Base-by-base conservation (phyloP, 1,139 yeast species). In the Taphrina betulina region DNA sequence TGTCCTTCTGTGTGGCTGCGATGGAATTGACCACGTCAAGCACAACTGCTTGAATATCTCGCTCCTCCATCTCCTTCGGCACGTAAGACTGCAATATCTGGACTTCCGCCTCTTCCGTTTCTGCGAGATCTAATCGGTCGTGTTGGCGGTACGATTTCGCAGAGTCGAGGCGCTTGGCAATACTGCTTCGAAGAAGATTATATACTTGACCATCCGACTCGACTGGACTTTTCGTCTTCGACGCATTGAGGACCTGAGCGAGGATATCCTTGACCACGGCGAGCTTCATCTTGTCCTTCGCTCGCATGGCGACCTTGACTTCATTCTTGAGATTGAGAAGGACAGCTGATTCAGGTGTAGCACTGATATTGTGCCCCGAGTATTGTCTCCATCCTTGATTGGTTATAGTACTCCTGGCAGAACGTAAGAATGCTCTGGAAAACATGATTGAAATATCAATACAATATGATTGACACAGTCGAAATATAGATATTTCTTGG, bases 121-220 rank as follows among this genome's bases (percentile, higher is more conserved):
- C 58, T 5, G 58, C 53, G 12, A 55, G 40, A 33, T 55, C 58
- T 19, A 28, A 24, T 20, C 58, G 45, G 12, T 42, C 54, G 36
- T 50, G 55, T 10, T 34, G 26, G n/a, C 53, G 44, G 35, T 29
- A 55, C 17, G 43, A 40, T 19, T 43, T 40, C n/a, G 54, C 54
- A 14, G 58, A 38, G 14, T 55, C 55, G 16, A 34, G 38, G 19
- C 54, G 40, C 41, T 55, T 55, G 12, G 48, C 44, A 2, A 51
- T 42, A 29, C 51, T 42, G 33, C 52, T 48, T 19, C 52, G 42
- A 17, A 55, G 34, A 12, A 55, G 16, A 16, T 37, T 38, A 33
- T 31, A 26, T 23, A 55, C 52, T n/a, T 41, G 50, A 8, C 35
- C 17, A 19, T 55, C 58, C 5, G 48, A 38, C 19, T 36, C 29